These are phyloP conservation scores for Boletus vinaceobasis DNA, from an alignment of 768 basidiomycete genomes.

Conservation along the genomic window DNA sequence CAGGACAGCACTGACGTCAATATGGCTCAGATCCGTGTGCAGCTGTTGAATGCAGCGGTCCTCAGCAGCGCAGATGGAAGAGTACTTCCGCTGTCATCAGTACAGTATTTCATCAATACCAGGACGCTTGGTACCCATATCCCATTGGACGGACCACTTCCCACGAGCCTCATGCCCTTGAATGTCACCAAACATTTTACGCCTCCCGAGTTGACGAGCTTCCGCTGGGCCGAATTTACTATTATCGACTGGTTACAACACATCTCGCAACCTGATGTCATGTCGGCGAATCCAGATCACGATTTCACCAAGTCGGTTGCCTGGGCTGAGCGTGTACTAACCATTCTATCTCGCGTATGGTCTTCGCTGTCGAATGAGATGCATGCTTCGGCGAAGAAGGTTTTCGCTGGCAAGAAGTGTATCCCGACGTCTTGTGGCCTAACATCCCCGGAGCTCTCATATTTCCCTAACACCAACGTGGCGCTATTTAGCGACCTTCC, in stretches of 20 bases:
- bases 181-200: constrained; percentile 45
- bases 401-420: constrained; percentile 44
- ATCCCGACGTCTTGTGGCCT: constrained; percentile 60
- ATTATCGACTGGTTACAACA: constrained; percentile 73
- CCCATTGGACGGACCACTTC: constrained; percentile 13
- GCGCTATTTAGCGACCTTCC: constrained; percentile 79
- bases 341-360: constrained; percentile 68
- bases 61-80: constrained; percentile 48
- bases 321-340: constrained; percentile 82
- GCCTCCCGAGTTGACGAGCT: constrained; percentile 49
- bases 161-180: constrained; percentile 6
- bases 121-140: constrained; percentile 54
- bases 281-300: constrained; percentile 43
- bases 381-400: constrained; percentile 40
- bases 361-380: constrained; percentile 49
- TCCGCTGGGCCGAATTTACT: constrained; percentile 79
- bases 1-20: constrained; percentile 34
- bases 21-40: constrained; percentile 46
- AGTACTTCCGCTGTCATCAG: constrained; percentile 64
- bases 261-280: constrained; percentile 48
- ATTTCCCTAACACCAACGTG: constrained; percentile 82
- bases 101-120: constrained; percentile 71
- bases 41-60: constrained; percentile 72
- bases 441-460: constrained; percentile 66
- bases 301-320: constrained; percentile 62